phyloP scores from a whole-genome alignment of 2,329 filamentous ascomycete species.

The Cladosporium colombiae region DNA sequence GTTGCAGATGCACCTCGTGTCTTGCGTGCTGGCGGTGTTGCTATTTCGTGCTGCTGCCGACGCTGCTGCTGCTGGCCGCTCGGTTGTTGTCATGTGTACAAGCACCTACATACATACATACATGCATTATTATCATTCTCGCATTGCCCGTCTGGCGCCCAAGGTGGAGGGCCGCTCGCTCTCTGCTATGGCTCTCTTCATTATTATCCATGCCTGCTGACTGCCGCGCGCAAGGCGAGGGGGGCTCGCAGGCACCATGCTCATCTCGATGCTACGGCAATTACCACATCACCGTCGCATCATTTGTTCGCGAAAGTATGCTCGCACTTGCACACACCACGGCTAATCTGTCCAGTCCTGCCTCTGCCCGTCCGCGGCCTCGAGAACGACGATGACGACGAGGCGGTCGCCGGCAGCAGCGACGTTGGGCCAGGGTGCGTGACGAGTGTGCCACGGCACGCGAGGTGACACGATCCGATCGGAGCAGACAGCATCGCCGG shows the following conservation, averaged over 20 bases:
- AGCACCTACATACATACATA: no score
- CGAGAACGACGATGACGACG: neutral
- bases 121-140: neutral
- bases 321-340: neutral
- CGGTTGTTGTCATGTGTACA: neutral
- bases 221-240: neutral
- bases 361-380: neutral
- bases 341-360: neutral
- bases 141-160: neutral
- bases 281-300: neutral
- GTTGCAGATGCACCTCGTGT: neutral
- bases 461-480: conserved; percentile 6
- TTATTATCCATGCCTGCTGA: neutral
- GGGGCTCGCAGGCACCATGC: neutral
- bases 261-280: conserved; percentile 1
- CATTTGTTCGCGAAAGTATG: neutral
- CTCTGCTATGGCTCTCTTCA: neutral
- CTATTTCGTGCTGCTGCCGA: neutral
- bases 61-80: neutral
- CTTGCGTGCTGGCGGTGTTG: neutral
- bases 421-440: conserved; percentile 4
- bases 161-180: neutral
- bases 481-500: neutral
- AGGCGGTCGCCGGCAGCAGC: conserved; percentile 14
- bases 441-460: conserved; percentile 12